phyloP scores from a whole-genome alignment of 2,329 filamentous ascomycete genomes.

The Cryphonectria nitschkei region DNA sequence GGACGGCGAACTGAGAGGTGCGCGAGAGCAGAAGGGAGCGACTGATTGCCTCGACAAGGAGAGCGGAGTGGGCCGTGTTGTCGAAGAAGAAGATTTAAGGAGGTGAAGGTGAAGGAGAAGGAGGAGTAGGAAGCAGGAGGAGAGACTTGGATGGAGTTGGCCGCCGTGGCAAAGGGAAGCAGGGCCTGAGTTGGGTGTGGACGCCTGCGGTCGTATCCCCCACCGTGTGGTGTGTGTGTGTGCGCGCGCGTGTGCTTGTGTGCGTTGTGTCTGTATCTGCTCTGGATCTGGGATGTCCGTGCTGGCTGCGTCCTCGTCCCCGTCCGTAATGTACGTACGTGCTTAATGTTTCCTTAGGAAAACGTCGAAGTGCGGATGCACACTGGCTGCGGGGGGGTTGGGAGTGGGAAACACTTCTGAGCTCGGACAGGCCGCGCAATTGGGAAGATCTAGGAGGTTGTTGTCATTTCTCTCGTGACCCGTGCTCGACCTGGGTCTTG shows the following conservation, averaged over 20 bases:
- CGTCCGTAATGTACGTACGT: background rate
- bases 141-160: background rate
- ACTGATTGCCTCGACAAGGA: background rate
- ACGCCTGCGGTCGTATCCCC: background rate
- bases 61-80: background rate
- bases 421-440: slow-evolving; percentile 8
- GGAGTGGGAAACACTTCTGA: background rate
- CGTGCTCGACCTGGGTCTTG: slow-evolving; percentile 5
- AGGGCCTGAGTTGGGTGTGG: background rate
- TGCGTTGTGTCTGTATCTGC: background rate
- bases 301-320: background rate
- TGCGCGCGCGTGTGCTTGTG: background rate
- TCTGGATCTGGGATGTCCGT: background rate
- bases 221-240: background rate
- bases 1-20: background rate
- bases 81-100: background rate
- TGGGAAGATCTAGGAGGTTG: background rate
- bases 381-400: background rate
- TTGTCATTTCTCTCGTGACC: slow-evolving; percentile 7
- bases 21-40: background rate
- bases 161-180: background rate
- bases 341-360: background rate
- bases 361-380: background rate
- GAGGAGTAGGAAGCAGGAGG: background rate
- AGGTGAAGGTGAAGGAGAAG: background rate